A percentile compares a stretch with the other conserved stretches of the same genome.
These are phyloP conservation scores for Hordeum pubiflorum DNA, from an alignment of 202 grass and related monocot species.

Conservation along the genomic window DNA sequence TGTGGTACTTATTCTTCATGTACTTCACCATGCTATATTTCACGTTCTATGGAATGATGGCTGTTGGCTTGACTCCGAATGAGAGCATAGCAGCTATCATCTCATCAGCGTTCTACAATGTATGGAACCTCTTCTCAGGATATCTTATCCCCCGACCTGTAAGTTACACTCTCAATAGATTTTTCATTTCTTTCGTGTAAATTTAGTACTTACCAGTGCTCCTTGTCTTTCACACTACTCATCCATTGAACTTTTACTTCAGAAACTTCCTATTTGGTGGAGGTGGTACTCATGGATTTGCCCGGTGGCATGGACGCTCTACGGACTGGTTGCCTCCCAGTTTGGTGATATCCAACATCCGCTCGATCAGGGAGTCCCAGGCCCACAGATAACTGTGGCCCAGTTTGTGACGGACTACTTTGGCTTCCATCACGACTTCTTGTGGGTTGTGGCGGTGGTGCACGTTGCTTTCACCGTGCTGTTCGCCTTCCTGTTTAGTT, in stretches of 20 bases:
- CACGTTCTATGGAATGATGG: constrained; percentile 90
- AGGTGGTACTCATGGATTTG: constrained; percentile 73
- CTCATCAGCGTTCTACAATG: constrained; percentile 58
- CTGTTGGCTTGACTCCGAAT: constrained; percentile 74
- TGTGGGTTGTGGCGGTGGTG: constrained; percentile 45
- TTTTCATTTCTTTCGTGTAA: background rate
- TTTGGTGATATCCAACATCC: constrained; percentile 30
- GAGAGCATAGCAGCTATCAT: constrained; percentile 62
- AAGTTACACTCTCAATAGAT: constrained; percentile 28
- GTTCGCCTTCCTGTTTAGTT: constrained; percentile 64
- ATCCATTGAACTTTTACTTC: constrained; percentile 13
- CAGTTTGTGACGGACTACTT: constrained; percentile 40
- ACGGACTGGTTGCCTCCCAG: constrained; percentile 61
- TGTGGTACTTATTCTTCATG: constrained; percentile 91
- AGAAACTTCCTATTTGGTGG: constrained; percentile 79
- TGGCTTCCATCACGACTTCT: constrained; percentile 47
- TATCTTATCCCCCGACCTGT: constrained; percentile 72
- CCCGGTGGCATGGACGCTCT: constrained; percentile 69
- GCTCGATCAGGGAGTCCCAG: background rate
- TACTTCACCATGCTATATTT: constrained; percentile 82
- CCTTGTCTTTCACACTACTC: background rate
- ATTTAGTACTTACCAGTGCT: background rate
- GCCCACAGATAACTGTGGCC: background rate
- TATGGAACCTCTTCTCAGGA: constrained; percentile 88
- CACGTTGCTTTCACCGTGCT: constrained; percentile 35